Conservation (phyloP, 345 rosid species). For the Ailanthus altissimus region DNA sequence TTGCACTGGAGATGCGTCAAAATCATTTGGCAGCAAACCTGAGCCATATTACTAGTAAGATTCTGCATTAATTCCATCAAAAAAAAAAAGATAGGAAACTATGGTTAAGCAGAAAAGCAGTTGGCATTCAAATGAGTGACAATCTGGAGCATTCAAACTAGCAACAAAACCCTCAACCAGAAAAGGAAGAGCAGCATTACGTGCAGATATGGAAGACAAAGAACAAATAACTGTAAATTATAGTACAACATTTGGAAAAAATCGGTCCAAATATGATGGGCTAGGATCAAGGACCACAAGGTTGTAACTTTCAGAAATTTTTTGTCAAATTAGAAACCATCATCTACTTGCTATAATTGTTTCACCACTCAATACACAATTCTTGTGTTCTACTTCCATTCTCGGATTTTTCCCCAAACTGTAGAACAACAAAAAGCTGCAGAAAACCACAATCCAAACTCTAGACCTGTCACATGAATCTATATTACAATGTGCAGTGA, state of each 20-base stretch:
- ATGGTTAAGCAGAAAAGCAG: neutral
- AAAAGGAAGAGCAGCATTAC: neutral
- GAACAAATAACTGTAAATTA: neutral
- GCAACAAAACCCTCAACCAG: neutral
- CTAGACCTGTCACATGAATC: no score
- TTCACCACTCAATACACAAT: neutral
- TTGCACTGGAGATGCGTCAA: constrained; percentile 34
- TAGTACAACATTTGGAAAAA: neutral
- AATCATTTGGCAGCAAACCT: constrained; percentile 35
- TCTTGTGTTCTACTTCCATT: neutral
- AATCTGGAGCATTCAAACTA: neutral
- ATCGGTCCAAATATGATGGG: neutral
- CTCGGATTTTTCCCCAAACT: neutral
- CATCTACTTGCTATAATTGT: neutral
- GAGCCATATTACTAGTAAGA: constrained; percentile 22
- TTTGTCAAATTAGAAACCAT: neutral
- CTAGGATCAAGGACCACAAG: neutral
- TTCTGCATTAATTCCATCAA: neutral
- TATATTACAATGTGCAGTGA: no score
- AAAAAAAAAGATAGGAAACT: neutral
- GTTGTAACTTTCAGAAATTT: neutral
- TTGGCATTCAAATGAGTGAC: neutral
- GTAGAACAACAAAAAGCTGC: no score
- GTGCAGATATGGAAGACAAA: neutral
- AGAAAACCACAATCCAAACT: no score